Percentiles rank a stretch among this genome's conserved stretches.
These are phyloP conservation scores for Podospora pseudoanserina DNA, from an alignment of 495 filamentous ascomycete genomes.

Conservation along the genomic window DNA sequence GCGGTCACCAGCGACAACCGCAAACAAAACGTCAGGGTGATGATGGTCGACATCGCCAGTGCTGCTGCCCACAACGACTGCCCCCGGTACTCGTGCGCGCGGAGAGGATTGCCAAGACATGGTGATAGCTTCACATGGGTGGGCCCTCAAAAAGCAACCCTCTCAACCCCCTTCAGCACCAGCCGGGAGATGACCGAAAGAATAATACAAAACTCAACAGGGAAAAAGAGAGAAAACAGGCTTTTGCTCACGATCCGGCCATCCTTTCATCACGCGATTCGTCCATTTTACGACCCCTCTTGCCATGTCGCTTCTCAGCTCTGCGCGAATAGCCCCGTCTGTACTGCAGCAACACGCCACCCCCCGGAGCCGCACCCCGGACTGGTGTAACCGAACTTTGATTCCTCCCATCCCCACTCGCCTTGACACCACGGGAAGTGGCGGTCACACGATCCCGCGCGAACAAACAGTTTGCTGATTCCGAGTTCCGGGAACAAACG, in stretches of 20 bases:
- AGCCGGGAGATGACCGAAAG: neutral
- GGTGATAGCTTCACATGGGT: too few relatives aligned
- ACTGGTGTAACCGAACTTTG: neutral
- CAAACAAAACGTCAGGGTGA: too few relatives aligned
- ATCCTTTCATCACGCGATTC: neutral
- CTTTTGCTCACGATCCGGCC: neutral
- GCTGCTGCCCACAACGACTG: too few relatives aligned
- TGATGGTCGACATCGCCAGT: too few relatives aligned
- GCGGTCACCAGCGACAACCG: too few relatives aligned
- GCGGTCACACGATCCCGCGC: too few relatives aligned
- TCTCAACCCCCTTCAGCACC: neutral
- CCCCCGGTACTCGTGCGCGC: too few relatives aligned
- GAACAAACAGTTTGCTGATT: neutral
- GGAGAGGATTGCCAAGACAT: too few relatives aligned
- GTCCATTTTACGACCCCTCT: neutral
- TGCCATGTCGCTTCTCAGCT: neutral
- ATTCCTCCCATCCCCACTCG: neutral
- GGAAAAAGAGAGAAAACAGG: neutral
- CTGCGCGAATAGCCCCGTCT: neutral
- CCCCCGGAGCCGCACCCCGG: neutral
- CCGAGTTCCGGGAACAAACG: neutral
- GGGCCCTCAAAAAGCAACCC: neutral
- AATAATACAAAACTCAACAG: neutral
- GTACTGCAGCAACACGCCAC: neutral
- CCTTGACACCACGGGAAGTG: neutral